Evolutionary conservation across 164 flowering plant genomes (phyloP).

Genomic region (Pachysandra terminalis): DNA sequence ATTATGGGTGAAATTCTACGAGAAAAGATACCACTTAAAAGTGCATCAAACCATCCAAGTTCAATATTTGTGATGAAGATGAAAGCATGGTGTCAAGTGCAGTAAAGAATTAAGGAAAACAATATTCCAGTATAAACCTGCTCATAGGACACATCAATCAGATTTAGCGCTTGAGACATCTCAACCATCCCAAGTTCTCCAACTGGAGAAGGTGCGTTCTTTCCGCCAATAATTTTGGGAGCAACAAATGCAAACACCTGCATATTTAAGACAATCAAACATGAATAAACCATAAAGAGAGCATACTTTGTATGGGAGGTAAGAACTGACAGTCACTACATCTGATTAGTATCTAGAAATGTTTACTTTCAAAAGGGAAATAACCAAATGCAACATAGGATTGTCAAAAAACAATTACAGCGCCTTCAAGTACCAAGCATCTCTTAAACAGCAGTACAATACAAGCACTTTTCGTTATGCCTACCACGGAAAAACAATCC

Average conservation of each 20-base stretch:
- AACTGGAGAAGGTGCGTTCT: constrained; percentile 86
- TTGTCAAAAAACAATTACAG: background rate
- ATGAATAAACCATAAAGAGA: background rate
- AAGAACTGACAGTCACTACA: background rate
- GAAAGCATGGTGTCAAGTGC: background rate
- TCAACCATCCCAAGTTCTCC: constrained; percentile 99
- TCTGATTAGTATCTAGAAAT: background rate
- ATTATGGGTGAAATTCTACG: background rate
- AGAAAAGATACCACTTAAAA: background rate
- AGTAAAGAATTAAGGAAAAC: background rate
- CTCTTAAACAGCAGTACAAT: background rate
- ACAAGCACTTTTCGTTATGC: background rate
- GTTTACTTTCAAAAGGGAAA: background rate
- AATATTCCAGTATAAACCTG: constrained; percentile 50
- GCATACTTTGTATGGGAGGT: constrained; percentile 4
- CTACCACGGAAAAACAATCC: background rate
- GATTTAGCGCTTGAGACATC: constrained; percentile 86
- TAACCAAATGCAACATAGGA: background rate
- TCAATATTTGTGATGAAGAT: background rate
- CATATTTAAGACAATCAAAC: constrained; percentile 10
- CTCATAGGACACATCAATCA: constrained; percentile 77
- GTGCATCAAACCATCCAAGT: background rate
- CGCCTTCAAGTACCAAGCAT: background rate
- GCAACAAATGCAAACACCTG: constrained; percentile 97
- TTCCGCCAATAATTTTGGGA: constrained; percentile 95